Conservation (phyloP, 139 green algal genomes). For the Chlamydomonas applanata region DNA sequence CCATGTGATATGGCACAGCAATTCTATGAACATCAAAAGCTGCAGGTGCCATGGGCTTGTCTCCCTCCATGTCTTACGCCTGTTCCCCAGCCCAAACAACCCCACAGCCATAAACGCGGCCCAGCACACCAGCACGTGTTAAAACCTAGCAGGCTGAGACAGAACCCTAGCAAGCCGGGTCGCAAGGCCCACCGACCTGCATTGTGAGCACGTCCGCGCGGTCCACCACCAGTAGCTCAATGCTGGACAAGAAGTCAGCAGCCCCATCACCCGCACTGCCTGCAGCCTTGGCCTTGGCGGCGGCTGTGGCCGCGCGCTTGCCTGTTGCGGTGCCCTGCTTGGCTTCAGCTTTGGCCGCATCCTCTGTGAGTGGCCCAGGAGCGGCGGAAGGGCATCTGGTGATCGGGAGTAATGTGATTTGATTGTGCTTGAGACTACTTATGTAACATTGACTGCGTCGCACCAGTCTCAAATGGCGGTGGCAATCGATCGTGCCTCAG, state of each 20-base stretch:
- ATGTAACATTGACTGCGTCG: too few relatives aligned
- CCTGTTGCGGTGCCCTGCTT: neutral
- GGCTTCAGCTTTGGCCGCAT: constrained; percentile 1
- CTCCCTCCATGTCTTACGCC: neutral
- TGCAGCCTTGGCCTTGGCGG: neutral
- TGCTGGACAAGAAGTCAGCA: constrained; percentile 87
- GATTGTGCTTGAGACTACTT: too few relatives aligned
- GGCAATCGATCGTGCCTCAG: too few relatives aligned
- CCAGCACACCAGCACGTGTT: neutral
- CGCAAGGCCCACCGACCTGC: constrained; percentile 62
- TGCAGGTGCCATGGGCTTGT: too few relatives aligned
- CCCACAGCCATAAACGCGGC: neutral
- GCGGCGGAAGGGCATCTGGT: too few relatives aligned
- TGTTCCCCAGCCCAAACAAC: neutral
- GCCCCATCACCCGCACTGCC: constrained; percentile 6
- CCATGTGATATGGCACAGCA: too few relatives aligned
- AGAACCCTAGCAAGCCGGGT: neutral
- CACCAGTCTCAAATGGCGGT: too few relatives aligned
- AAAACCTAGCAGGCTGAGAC: neutral
- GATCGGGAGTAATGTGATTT: too few relatives aligned
- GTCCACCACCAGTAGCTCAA: constrained; percentile 89
- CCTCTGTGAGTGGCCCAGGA: constrained; percentile 29
- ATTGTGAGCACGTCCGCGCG: constrained; percentile 88
- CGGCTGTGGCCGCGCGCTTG: constrained; percentile 3
- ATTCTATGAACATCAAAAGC: too few relatives aligned